Evolutionary conservation across 306 rosid genomes (phyloP), one percentile per base, ranked within the genome.

Genomic region (Canavalia ensiformis): DNA sequence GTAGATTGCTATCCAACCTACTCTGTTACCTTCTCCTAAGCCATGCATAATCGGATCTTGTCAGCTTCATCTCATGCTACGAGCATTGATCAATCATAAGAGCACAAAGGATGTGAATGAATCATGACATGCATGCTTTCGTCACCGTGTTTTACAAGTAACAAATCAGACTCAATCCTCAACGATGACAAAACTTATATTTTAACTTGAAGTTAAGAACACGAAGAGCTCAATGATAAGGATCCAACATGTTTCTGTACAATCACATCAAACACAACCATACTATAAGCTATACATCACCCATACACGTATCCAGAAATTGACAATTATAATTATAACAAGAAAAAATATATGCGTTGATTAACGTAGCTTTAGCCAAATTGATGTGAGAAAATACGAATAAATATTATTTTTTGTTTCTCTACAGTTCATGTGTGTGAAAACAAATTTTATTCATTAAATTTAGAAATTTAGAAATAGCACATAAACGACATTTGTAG

Each of bases 81-180:
- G 6, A 62, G 9, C 42, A 18, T 55, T 47, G 58, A 58, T n/a
- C 35, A 75, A 69, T 75, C 71, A 59, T 31, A 75, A 68, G 37
- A 75, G 29, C 80, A 60, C 80, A 44, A 37, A 2, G 58, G 8
- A 46, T 74, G 13, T 44, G 70, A 31, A 33, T 2, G 42, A 57
- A 8, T 44, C 68, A 74, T 18, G 25, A 18, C 25, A 18, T 18
- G 25, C 57, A 74, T 49, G 29, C 68, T 56, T 29, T 56, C 25
- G 58, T 58, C 79, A 44, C 69, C 68, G 9, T 10, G 29, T 58
- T 78, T 52, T 41, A 30, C 58, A 78, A 68, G 50, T 31, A 79
- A 57, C 42, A 45, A 78, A 69, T 59, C 59, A 47, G 8, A 69
- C 51, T 69, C 52, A 46, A 69, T 79, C 42, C 10, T 45, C 83